phyloP scores from a whole-genome alignment of 441 rosid genomes.

The Populus trichocarpa region DNA sequence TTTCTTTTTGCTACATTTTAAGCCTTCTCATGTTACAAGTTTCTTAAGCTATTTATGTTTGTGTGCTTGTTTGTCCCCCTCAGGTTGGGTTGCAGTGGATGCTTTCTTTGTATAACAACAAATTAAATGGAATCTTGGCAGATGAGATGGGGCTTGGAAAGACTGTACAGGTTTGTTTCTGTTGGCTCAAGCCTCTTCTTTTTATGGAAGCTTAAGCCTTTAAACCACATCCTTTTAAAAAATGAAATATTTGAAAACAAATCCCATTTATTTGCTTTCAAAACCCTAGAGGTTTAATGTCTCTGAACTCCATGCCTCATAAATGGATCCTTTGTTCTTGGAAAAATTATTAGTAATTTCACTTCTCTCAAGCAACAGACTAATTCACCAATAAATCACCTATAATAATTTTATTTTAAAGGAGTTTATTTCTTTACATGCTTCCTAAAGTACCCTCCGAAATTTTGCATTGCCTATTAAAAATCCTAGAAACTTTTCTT shows the following conservation, averaged over 20 bases:
- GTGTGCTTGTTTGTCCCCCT: conserved; percentile 16
- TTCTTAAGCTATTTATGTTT: conserved; percentile 17
- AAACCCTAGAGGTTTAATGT: conserved; percentile 9
- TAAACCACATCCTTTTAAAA: not conserved
- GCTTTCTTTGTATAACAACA: conserved; percentile 99
- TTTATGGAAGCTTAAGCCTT: not conserved
- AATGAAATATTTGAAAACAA: not conserved
- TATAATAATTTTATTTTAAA: no score
- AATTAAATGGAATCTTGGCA: conserved; percentile 97
- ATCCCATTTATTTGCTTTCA: not conserved
- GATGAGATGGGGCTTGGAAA: conserved; percentile 99
- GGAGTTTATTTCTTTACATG: no score
- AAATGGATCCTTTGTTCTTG: not conserved
- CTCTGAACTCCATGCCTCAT: not conserved
- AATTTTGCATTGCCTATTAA: no score
- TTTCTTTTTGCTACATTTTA: conserved; percentile 2
- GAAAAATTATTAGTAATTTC: not conserved
- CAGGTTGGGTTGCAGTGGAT: conserved; percentile 99
- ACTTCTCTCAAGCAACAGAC: not conserved
- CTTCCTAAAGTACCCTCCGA: no score
- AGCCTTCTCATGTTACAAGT: not conserved
- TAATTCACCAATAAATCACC: not conserved
- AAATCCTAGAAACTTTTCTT: no score
- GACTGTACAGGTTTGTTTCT: conserved; percentile 85
- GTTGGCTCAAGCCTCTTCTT: not conserved